Conservation (phyloP, 208 protist genomes). For the Strigomonas culicis region DNA sequence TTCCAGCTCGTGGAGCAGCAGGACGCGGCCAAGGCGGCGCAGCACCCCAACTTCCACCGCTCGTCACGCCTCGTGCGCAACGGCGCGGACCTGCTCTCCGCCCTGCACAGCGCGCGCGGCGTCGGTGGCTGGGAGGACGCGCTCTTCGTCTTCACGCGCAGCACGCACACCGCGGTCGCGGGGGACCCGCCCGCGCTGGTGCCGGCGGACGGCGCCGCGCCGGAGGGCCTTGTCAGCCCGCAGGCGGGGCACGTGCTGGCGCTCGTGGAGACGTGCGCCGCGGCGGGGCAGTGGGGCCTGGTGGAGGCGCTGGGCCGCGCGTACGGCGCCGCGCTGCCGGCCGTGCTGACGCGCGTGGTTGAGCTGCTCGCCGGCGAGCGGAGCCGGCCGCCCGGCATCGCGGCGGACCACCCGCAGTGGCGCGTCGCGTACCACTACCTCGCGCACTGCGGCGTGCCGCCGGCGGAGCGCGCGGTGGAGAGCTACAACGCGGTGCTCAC, state of each 20-base stretch:
- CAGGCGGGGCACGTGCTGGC: slow-evolving; percentile 40
- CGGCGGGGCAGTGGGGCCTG: slow-evolving; percentile 41
- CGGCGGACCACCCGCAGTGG: slow-evolving; percentile 17
- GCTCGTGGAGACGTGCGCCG: slow-evolving; percentile 54
- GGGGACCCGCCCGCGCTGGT: neutral
- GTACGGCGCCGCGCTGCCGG: slow-evolving; percentile 7
- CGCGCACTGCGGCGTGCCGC: slow-evolving; percentile 16
- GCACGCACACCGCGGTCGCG: slow-evolving; percentile 30
- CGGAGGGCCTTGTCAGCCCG: slow-evolving; percentile 22
- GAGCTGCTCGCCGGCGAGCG: slow-evolving; percentile 1
- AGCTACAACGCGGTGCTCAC: slow-evolving; percentile 67
- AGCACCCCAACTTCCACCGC: slow-evolving; percentile 36
- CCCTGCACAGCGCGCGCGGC: slow-evolving; percentile 39
- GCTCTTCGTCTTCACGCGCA: slow-evolving; percentile 44
- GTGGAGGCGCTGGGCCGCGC: slow-evolving; percentile 32
- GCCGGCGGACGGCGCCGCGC: neutral
- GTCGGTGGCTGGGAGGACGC: slow-evolving; percentile 74
- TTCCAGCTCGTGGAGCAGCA: slow-evolving; percentile 60
- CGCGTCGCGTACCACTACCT: slow-evolving; percentile 40
- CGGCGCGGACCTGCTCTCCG: slow-evolving; percentile 65
- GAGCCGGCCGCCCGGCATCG: neutral
- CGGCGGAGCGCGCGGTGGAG: slow-evolving; percentile 43
- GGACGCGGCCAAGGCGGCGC: slow-evolving; percentile 38
- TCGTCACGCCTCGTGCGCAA: slow-evolving; percentile 44
- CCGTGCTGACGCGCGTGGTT: neutral